Conservation (phyloP, 306 rosid genomes). For the Calophaca sinica region DNA sequence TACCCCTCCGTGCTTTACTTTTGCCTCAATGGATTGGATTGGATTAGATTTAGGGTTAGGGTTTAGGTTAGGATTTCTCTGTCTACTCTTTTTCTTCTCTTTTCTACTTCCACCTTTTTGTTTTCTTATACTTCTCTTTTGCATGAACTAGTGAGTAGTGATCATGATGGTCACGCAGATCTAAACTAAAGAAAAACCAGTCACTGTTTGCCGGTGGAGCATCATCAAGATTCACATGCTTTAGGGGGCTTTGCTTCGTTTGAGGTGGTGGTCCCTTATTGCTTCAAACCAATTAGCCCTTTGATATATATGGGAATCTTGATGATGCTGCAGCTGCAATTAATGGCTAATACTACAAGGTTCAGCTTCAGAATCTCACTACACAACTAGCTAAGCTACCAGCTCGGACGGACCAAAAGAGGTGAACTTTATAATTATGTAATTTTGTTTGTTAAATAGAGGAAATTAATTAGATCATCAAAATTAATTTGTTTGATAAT, state of each 20-base stretch:
- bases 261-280: slow-evolving; percentile 45
- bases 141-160: slow-evolving; percentile 30
- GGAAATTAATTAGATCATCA: background rate
- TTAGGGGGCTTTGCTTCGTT: slow-evolving; percentile 34
- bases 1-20: slow-evolving; percentile 28
- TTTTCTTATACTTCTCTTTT: background rate
- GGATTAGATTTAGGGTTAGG: slow-evolving; percentile 55
- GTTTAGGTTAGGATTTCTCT: slow-evolving; percentile 41
- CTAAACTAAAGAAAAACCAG: slow-evolving; percentile 35
- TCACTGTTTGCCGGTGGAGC: slow-evolving; percentile 73
- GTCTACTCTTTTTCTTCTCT: too few relatives aligned
- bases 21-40: slow-evolving; percentile 24
- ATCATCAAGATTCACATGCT: slow-evolving; percentile 97
- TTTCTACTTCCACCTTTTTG: too few relatives aligned
- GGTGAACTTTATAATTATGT: slow-evolving; percentile 34
- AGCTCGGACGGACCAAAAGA: background rate
- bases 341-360: slow-evolving; percentile 53
- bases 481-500: too few relatives aligned
- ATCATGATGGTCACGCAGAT: slow-evolving; percentile 2
- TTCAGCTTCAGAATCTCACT: slow-evolving; percentile 2
- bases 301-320: slow-evolving; percentile 71
- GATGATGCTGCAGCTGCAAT: slow-evolving; percentile 94
- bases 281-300: slow-evolving; percentile 38
- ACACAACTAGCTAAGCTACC: slow-evolving; percentile 19
- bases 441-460: slow-evolving; percentile 14